Base-by-base conservation (phyloP, 495 filamentous ascomycete genomes). In the Aspergillus mulundensis region DNA sequence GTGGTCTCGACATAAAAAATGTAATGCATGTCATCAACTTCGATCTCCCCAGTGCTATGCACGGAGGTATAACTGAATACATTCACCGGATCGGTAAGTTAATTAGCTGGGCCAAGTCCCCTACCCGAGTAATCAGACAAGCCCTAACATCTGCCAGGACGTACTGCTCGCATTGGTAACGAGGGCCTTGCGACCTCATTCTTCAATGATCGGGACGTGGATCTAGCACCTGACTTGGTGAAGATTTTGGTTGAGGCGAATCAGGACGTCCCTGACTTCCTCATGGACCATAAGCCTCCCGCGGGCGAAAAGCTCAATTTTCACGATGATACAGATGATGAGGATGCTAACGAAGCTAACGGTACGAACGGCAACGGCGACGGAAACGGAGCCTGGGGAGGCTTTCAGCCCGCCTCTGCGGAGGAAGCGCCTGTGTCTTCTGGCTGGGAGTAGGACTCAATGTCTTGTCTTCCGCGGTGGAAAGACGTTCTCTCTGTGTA, bases 41-140 rank as follows among this genome's bases (percentile, higher is more conserved):
- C 60, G 91, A 96, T 46, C 77, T 97, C 3, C 94, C 93, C 0
- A 77, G 71, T 19, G 60, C 68, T 5, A 64, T 75, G 2, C 75
- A 90, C 60, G 91, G 90, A n/a, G 94, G 93, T 4, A 97, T 97
- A 43, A 81, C 89, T 48, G 94, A 97, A 63, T 97, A 98, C 63
- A 81, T 88, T 53, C 94, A 98, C 63, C 89, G 94, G 36, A 98
- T 97, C 68, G 93, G 87, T 89, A 79, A 68, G 79, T 71, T 23
- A 38, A 20, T 5, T 14, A 39, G 16, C 12, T 16, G 46, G 15
- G 36, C 12, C 25, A 11, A 21, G n/a, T 24, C 12, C n/a, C 15
- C 11, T 3, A 19, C 34, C 15, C 3, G 7, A 16, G 14, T 18
- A 38, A n/a, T 25, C 3, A 14, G 11, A 2, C 5, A 46, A 21